Evolutionary conservation across 345 rosid species (phyloP), one percentile per base, ranked within the genome.

Genomic region (Gossypium australe): DNA sequence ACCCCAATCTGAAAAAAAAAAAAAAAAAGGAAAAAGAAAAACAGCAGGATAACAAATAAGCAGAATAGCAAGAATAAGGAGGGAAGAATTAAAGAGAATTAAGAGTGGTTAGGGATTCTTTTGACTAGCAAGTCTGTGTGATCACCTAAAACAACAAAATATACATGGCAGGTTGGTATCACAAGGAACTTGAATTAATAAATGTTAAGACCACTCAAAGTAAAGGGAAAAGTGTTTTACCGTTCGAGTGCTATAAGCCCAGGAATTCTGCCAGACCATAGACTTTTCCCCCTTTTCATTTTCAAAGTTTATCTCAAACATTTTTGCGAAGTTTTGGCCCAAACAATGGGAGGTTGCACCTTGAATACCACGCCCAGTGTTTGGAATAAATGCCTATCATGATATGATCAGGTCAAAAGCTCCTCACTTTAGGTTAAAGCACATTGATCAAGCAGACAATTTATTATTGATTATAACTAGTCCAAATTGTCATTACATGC

Each of bases 261-360:
- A 95, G 18, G 99, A 95, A 79, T 95, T 95, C 86, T 95, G 99
- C 99, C 99, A 95, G 78, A 84, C 97, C 97, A 87, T 91, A 49
- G 82, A 87, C 83, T 80, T 93, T 86, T 91, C 97, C 62, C 96
- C 93, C 81, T 90, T 93, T 66, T 95, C 98, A 82, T 95, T 90
- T 84, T 95, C 97, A 79, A 84, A 93, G 84, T 82, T 88, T 38
- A 90, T 95, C 81, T 95, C 97, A 60, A 93, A 95, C 98, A 95
- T 95, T 80, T 93, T 93, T 9, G 99, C 97, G 65, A 95, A 95
- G 71, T 95, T 95, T 78, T 95, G 99, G 53, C 99, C 99, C 78
- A 95, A 78, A 75, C 97, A 95, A 73, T 95, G 98, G 13, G 98
- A 95, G 70, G 99, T 95, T 78, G 97, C 99, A 77, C 98, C 99